Base-by-base conservation (phyloP, 2,329 filamentous ascomycete genomes). In the Ceratocystiopsis minuta region DNA sequence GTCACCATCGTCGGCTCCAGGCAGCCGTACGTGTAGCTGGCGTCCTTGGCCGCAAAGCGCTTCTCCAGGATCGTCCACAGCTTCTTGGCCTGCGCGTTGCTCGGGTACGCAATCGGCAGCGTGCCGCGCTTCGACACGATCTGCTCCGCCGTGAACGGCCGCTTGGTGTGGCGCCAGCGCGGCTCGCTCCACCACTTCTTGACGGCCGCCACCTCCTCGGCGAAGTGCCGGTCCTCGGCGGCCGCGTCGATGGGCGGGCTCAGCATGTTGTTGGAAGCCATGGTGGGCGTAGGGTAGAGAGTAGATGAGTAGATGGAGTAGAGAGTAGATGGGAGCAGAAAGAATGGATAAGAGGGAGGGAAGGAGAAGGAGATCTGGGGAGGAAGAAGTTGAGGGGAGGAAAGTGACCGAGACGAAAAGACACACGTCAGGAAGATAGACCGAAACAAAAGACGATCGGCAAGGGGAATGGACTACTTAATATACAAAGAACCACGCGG, bases 1-100 rank as follows among this genome's bases (percentile, higher is more conserved):
- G 90, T 96, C 58, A 98, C 74, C 83, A 95, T 95, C 43, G 93
- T 94, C 12, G 90, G 90, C 58, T 98, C 90, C 50, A 98, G 70
- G 64, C 90, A 96, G 55, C 90, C 90, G 58, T 95, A 98, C 44
- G 90, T 98, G 66, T 80, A 93, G 63, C 84, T 92, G 38, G 83
- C 83, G 55, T 90, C 81, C 54, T 76, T 75, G 56, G 40, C 36
- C 66, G 81, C 67, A 69, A 90, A 98, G 51, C 86, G 79, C 34
- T 69, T 64, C 66, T 98, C 90, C 33, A 98, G 68, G 48, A 87
- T 87, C 35, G 71, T 70, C 87, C 87, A 98, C 40, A 96, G 70
- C 74, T 98, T 98, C 72, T 95, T 95, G 38, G 82, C 72, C 64
- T 87, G 79, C 16, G 66, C 66, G 60, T 92, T 93, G 65, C 87